Evolutionary conservation across 768 basidiomycete species (phyloP).

Genomic region (Serendipita vermifera): DNA sequence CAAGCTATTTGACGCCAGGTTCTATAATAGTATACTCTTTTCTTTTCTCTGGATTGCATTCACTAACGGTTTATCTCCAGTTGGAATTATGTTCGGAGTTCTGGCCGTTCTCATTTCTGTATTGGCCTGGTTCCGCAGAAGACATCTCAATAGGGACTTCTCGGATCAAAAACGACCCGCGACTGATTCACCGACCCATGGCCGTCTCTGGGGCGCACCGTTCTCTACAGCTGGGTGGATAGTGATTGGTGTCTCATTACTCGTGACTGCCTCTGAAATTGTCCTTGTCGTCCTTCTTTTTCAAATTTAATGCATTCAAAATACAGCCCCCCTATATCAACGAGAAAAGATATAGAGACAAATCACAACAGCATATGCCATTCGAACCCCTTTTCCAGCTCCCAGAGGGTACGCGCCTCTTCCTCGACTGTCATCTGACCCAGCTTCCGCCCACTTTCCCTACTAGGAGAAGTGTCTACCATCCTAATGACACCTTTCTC

Average conservation of each 20-base stretch:
- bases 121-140: conserved; percentile 44
- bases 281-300: conserved; percentile 52
- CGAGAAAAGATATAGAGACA: background rate
- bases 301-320: conserved; percentile 31
- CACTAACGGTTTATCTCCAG: conserved; percentile 12
- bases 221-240: conserved; percentile 75
- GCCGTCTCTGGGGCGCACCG: conserved; percentile 59
- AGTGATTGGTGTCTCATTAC: conserved; percentile 37
- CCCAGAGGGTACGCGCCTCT: background rate
- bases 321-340: no score
- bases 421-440: background rate
- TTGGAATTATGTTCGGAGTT: conserved; percentile 23
- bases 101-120: conserved; percentile 48
- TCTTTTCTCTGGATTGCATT: conserved; percentile 1
- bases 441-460: background rate
- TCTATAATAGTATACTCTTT: conserved; percentile 45
- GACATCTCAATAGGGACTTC: conserved; percentile 63
- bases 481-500: background rate
- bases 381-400: background rate
- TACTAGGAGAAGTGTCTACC: background rate
- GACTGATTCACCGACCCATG: conserved; percentile 36
- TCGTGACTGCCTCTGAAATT: conserved; percentile 54
- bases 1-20: conserved; percentile 62
- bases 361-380: background rate
- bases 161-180: conserved; percentile 39